These are phyloP conservation scores for Hypomontagnella monticulosa DNA, from an alignment of 495 filamentous ascomycete species.

Conservation along the genomic window DNA sequence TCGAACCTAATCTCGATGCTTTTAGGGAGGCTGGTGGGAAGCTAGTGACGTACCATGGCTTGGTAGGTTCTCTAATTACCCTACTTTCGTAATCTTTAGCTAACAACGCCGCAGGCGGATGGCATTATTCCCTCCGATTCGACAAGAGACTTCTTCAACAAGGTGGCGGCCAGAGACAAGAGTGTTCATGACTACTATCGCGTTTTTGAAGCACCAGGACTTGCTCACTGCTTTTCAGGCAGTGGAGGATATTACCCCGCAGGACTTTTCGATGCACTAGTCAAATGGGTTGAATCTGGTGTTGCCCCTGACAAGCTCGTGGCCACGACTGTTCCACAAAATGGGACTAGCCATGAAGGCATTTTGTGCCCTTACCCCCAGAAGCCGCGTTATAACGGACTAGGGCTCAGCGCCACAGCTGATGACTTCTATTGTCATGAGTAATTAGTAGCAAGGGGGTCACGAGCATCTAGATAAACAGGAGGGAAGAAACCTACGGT, in stretches of 20 bases:
- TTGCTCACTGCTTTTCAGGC: slow-evolving; percentile 44
- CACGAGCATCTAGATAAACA: not conserved
- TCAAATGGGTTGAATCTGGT: slow-evolving; percentile 56
- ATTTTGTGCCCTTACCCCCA: slow-evolving; percentile 41
- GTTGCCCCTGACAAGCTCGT: slow-evolving; percentile 44
- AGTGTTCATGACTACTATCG: slow-evolving; percentile 45
- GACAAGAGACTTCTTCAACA: slow-evolving; percentile 42
- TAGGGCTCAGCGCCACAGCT: not conserved
- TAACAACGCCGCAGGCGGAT: slow-evolving; percentile 30
- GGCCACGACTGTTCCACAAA: slow-evolving; percentile 23
- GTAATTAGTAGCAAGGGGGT: slow-evolving; percentile 3
- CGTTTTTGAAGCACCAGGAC: slow-evolving; percentile 49
- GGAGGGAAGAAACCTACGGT: too few relatives aligned
- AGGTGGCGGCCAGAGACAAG: slow-evolving; percentile 37
- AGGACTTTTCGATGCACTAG: slow-evolving; percentile 45
- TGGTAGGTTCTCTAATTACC: slow-evolving; percentile 4
- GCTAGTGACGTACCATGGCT: slow-evolving; percentile 54
- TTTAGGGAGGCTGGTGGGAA: slow-evolving; percentile 51
- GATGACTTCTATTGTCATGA: slow-evolving; percentile 11
- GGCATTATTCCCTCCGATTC: slow-evolving; percentile 43
- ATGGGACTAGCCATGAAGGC: slow-evolving; percentile 13
- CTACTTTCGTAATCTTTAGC: not conserved
- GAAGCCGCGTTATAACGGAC: slow-evolving; percentile 22
- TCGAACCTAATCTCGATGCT: slow-evolving; percentile 48
- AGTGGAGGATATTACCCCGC: slow-evolving; percentile 37